Evolutionary conservation across 192 early-diverging fungal species (phyloP).

Genomic region (Allomyces arbusculus): DNA sequence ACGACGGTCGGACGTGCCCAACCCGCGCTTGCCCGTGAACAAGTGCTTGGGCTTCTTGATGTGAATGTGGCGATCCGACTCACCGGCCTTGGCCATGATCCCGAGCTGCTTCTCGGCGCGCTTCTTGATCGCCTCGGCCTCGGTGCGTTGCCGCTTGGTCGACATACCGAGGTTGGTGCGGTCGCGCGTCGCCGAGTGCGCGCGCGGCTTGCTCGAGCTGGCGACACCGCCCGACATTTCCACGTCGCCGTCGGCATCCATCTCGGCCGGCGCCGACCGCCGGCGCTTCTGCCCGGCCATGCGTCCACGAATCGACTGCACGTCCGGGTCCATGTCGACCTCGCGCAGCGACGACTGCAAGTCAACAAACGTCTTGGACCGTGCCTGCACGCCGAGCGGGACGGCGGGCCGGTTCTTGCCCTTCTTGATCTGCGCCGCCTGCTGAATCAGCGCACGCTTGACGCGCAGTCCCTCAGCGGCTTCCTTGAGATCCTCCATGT

Average conservation of each 20-base stretch:
- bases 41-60: constrained; percentile 96
- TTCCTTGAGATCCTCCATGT: constrained; percentile 53
- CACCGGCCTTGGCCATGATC: constrained; percentile 60
- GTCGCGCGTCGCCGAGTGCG: constrained; percentile 4
- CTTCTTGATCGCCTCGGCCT: constrained; percentile 58
- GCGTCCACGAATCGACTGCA: not conserved
- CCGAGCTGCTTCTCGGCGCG: constrained; percentile 52
- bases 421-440: constrained; percentile 50
- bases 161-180: constrained; percentile 6
- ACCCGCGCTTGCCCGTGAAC: constrained; percentile 75
- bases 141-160: constrained; percentile 10
- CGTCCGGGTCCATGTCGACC: not conserved
- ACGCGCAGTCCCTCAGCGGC: constrained; percentile 63
- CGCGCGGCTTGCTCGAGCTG: not conserved
- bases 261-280: not conserved
- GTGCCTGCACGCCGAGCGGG: constrained; percentile 32
- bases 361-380: constrained; percentile 8
- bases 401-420: constrained; percentile 58
- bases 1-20: constrained; percentile 61
- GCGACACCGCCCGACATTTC: not conserved
- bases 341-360: not conserved
- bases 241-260: not conserved
- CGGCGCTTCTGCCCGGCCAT: not conserved
- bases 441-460: constrained; percentile 63
- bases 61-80: constrained; percentile 80